Percentiles rank a stretch among this genome's conserved stretches.
phyloP scores from a whole-genome alignment of 495 filamentous ascomycete genomes.

The Penicillium ucsense region DNA sequence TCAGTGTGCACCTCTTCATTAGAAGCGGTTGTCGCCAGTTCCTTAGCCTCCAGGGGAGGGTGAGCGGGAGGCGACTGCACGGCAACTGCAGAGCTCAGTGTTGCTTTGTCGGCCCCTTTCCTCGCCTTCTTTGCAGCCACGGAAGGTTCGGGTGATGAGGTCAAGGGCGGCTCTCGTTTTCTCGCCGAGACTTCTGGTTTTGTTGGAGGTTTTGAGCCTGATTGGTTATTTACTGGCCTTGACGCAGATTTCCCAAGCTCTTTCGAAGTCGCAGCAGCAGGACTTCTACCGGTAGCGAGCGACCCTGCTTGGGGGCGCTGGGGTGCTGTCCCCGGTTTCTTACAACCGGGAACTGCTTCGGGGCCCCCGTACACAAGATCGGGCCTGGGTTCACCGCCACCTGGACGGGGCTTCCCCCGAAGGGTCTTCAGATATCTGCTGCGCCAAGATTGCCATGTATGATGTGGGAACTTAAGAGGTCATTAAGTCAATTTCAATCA shows the following conservation, averaged over 20 bases:
- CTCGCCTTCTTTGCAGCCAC: neutral
- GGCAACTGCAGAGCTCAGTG: neutral
- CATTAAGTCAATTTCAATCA: no score
- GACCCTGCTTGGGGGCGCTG: no score
- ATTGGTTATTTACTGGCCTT: neutral
- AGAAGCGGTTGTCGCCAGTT: no score
- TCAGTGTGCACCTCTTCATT: no score
- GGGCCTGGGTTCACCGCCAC: slow-evolving; percentile 13
- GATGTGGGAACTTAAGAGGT: slow-evolving; percentile 39
- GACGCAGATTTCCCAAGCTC: neutral
- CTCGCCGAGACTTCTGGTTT: neutral
- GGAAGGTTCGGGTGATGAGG: neutral
- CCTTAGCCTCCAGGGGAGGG: neutral
- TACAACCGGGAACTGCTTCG: neutral
- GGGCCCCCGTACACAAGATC: slow-evolving; percentile 1
- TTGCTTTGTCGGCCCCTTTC: neutral
- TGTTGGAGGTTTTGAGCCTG: neutral
- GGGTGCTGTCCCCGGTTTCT: no score
- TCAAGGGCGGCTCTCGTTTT: neutral
- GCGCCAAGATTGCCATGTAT: slow-evolving; percentile 65
- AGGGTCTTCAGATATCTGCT: slow-evolving; percentile 56
- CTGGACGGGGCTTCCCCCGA: slow-evolving; percentile 31
- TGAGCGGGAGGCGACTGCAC: neutral
- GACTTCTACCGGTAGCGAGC: no score
- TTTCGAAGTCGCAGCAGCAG: neutral